These are phyloP conservation scores for Cupressus sempervirens DNA, from an alignment of 75 land plant genomes.

Conservation along the genomic window DNA sequence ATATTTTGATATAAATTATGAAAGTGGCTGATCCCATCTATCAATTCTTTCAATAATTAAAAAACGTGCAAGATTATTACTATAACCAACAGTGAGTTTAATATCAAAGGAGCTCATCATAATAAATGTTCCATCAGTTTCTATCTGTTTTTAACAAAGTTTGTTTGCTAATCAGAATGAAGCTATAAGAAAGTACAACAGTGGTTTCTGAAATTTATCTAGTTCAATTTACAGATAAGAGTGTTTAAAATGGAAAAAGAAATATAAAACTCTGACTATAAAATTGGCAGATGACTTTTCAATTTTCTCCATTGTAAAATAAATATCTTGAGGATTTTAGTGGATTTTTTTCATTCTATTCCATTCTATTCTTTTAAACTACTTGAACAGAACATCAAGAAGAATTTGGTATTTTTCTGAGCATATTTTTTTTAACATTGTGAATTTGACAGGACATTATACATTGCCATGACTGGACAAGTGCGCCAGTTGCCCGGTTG, in stretches of 20 bases:
- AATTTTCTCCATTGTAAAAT: neutral
- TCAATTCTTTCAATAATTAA: neutral
- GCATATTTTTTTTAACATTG: neutral
- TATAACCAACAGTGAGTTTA: neutral
- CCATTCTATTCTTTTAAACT: no score
- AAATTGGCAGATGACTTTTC: neutral
- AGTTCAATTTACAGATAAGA: neutral
- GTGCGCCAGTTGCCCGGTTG: constrained; percentile 91
- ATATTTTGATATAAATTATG: neutral
- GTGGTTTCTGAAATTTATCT: neutral
- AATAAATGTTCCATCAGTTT: neutral
- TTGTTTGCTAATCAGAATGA: neutral
- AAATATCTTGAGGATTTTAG: neutral
- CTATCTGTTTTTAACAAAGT: neutral
- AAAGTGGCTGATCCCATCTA: neutral
- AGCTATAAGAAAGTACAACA: neutral
- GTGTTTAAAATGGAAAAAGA: neutral
- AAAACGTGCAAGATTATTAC: neutral
- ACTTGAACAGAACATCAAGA: neutral
- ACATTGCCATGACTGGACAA: constrained; percentile 95
- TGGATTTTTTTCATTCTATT: neutral
- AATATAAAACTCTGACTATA: neutral
- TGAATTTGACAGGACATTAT: constrained; percentile 64
- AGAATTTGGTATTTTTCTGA: neutral
- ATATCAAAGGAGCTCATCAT: neutral